Evolutionary conservation across 202 grass and related monocot genomes (phyloP).

Genomic region (Brachypodium distachyon): DNA sequence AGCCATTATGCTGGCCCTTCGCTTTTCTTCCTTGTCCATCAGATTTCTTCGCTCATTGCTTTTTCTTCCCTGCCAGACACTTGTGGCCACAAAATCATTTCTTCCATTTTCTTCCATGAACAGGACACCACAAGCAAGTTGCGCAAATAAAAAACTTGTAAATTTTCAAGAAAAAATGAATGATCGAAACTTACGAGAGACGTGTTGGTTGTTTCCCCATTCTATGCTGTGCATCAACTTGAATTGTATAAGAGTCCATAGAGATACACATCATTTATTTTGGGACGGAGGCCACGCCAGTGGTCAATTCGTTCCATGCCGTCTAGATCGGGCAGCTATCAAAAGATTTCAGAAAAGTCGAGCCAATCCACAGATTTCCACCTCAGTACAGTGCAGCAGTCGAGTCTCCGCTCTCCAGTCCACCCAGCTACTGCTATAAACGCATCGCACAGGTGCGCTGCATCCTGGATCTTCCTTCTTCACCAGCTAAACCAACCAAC

Average conservation of each 20-base stretch:
- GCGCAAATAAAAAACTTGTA: too few relatives aligned
- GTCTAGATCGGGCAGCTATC: background rate
- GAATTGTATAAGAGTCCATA: too few relatives aligned
- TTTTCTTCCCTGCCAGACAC: background rate
- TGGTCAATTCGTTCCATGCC: background rate
- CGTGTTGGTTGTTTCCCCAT: too few relatives aligned
- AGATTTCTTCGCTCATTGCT: background rate
- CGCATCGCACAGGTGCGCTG: background rate
- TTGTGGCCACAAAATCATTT: background rate
- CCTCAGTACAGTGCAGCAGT: background rate
- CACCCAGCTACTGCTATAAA: background rate
- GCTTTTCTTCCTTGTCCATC: too few relatives aligned
- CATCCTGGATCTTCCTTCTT: too few relatives aligned
- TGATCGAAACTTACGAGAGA: too few relatives aligned
- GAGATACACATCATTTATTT: too few relatives aligned
- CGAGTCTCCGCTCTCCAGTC: background rate
- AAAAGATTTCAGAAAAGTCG: background rate
- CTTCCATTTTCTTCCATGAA: background rate
- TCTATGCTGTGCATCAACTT: too few relatives aligned
- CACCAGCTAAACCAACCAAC: background rate
- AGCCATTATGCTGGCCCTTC: background rate
- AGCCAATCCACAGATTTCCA: background rate
- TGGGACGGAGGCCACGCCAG: too few relatives aligned
- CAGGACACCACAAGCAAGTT: background rate
- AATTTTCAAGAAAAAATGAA: too few relatives aligned